phyloP scores from a whole-genome alignment of 805 yeast species.

The Barnettozyma vustinii region DNA sequence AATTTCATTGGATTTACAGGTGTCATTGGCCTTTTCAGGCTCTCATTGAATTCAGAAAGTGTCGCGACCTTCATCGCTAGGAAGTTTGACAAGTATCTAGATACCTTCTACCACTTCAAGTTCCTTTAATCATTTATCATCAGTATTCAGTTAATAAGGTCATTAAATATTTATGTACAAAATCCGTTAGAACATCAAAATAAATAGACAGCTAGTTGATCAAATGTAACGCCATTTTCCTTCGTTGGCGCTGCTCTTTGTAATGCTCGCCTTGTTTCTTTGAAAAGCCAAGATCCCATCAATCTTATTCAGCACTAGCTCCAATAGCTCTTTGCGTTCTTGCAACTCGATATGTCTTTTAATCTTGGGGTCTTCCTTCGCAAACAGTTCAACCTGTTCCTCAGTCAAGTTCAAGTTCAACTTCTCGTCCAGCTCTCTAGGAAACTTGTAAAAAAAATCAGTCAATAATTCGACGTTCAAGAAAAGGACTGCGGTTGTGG shows the following conservation, averaged over 20 bases:
- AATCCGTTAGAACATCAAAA: not conserved
- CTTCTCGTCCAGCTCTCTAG: slow-evolving; percentile 81
- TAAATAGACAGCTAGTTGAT: not conserved
- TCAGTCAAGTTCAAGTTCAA: slow-evolving; percentile 57
- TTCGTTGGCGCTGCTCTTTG: not conserved
- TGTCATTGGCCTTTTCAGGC: slow-evolving; percentile 32
- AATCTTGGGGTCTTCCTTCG: slow-evolving; percentile 86
- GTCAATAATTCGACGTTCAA: slow-evolving; percentile 89
- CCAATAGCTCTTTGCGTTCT: slow-evolving; percentile 84
- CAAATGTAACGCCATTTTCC: slow-evolving; percentile 8
- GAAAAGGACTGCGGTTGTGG: slow-evolving; percentile 89
- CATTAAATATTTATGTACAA: not conserved
- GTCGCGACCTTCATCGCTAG: slow-evolving; percentile 14
- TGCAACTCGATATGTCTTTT: slow-evolving; percentile 89
- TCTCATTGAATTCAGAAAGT: slow-evolving; percentile 2
- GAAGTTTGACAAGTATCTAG: slow-evolving; percentile 18
- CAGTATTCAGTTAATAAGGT: not conserved
- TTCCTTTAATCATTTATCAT: not conserved
- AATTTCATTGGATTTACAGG: slow-evolving; percentile 30
- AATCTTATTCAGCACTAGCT: slow-evolving; percentile 76
- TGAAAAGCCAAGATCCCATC: slow-evolving; percentile 46
- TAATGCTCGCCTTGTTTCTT: slow-evolving; percentile 18
- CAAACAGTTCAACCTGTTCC: slow-evolving; percentile 83
- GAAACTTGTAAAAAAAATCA: slow-evolving; percentile 94
- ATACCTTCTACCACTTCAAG: slow-evolving; percentile 6